A percentile compares a stretch with the other conserved stretches of the same genome.
Conservation (phyloP, 768 basidiomycete genomes). For the Suillus luteus region DNA sequence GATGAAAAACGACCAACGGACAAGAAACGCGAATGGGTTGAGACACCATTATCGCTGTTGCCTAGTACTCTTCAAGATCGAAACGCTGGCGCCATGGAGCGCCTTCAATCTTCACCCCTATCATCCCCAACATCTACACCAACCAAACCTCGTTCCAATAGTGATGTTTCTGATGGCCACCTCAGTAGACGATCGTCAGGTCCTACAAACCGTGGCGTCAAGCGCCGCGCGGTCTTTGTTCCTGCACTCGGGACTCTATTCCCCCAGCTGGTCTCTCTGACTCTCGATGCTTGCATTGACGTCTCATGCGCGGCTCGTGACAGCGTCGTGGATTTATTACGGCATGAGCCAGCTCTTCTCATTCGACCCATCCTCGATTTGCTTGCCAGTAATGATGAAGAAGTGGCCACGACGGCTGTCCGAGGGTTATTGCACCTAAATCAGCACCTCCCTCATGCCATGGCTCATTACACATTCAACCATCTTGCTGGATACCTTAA, state of each 20-base stretch:
- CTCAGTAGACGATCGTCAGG: slow-evolving; percentile 44
- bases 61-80: slow-evolving; percentile 59
- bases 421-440: slow-evolving; percentile 61
- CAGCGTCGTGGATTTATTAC: slow-evolving; percentile 64
- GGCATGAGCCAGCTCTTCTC: slow-evolving; percentile 73
- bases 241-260: slow-evolving; percentile 58
- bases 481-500: slow-evolving; percentile 71
- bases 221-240: slow-evolving; percentile 68
- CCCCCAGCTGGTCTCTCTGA: slow-evolving; percentile 52
- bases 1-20: slow-evolving; percentile 58
- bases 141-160: slow-evolving; percentile 25
- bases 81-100: slow-evolving; percentile 37
- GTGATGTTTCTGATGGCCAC: slow-evolving; percentile 30
- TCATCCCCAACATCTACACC: slow-evolving; percentile 38
- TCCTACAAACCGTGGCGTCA: slow-evolving; percentile 50
- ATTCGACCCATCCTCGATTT: slow-evolving; percentile 62
- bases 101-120: slow-evolving; percentile 34
- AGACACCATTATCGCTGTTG: slow-evolving; percentile 66
- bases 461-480: slow-evolving; percentile 70
- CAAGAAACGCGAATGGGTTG: slow-evolving; percentile 57
- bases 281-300: slow-evolving; percentile 52
- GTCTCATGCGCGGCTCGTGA: slow-evolving; percentile 60
- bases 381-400: slow-evolving; percentile 52
- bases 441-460: slow-evolving; percentile 57
- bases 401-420: slow-evolving; percentile 51